Conservation (phyloP, 345 rosid species). For the Geranium brycei region DNA sequence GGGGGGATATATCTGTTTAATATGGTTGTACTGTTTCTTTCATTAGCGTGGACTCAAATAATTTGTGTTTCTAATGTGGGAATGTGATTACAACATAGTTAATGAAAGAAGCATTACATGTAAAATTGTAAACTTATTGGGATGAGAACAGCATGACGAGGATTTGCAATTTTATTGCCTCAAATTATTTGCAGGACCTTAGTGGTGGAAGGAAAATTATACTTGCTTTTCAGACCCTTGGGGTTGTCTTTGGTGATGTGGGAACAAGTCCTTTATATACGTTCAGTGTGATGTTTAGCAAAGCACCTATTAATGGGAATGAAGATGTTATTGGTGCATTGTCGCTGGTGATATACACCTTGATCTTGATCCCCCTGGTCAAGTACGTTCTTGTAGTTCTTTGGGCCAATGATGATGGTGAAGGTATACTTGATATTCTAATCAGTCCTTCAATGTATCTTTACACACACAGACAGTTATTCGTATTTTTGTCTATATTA, state of each 20-base stretch:
- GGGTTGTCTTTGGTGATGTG: slow-evolving; percentile 96
- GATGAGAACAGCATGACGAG: too few relatives aligned
- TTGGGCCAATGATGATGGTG: slow-evolving; percentile 93
- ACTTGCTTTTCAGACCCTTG: slow-evolving; percentile 86
- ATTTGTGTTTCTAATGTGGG: neutral
- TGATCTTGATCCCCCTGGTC: slow-evolving; percentile 66
- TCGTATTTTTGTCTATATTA: slow-evolving; percentile 6
- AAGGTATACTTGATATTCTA: slow-evolving; percentile 36
- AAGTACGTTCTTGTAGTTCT: slow-evolving; percentile 88
- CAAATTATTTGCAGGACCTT: slow-evolving; percentile 49
- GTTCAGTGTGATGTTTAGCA: slow-evolving; percentile 85
- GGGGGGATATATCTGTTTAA: too few relatives aligned
- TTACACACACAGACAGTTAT: neutral
- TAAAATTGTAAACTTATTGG: neutral
- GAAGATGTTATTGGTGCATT: slow-evolving; percentile 90
- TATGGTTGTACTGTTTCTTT: neutral
- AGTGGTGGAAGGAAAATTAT: slow-evolving; percentile 60
- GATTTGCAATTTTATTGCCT: slow-evolving; percentile 1
- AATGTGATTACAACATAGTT: neutral
- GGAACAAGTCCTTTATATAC: slow-evolving; percentile 97
- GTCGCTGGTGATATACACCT: slow-evolving; percentile 67
- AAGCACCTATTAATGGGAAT: slow-evolving; percentile 61
- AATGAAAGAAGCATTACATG: neutral
- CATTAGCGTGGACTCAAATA: too few relatives aligned
- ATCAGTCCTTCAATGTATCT: neutral